phyloP scores from a whole-genome alignment of 805 yeast species.

The Candida yuanshanica region DNA sequence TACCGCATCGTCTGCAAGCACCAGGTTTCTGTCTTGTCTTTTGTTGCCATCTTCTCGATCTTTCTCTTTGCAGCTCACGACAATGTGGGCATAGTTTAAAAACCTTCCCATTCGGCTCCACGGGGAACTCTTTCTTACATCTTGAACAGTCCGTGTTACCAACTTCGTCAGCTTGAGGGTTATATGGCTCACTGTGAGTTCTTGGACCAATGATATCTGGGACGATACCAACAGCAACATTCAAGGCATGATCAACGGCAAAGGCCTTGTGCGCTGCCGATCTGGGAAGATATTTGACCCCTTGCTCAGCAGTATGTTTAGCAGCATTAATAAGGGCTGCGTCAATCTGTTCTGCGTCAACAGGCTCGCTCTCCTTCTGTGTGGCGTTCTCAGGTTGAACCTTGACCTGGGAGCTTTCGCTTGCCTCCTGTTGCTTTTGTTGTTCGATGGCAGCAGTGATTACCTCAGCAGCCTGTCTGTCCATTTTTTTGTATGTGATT shows the following conservation, averaged over 20 bases:
- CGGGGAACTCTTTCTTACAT: constrained; percentile 56
- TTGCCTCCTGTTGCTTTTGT: constrained; percentile 37
- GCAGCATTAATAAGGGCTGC: neutral
- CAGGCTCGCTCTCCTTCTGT: constrained; percentile 69
- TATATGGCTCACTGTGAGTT: constrained; percentile 5
- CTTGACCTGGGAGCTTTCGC: too few species aligned
- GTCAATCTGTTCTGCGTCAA: neutral
- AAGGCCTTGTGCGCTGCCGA: constrained; percentile 10
- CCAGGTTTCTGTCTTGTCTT: constrained; percentile 55
- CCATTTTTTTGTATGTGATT: constrained; percentile 5
- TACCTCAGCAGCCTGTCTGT: constrained; percentile 19
- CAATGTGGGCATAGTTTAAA: constrained; percentile 61
- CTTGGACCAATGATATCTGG: constrained; percentile 20
- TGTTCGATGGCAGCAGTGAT: constrained; percentile 21
- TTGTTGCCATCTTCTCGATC: constrained; percentile 61
- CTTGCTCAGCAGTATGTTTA: neutral
- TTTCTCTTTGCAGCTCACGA: constrained; percentile 54
- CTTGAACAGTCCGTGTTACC: constrained; percentile 37
- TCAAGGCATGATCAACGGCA: constrained; percentile 20
- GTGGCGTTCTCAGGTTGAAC: too few species aligned
- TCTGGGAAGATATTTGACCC: constrained; percentile 3
- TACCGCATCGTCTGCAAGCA: constrained; percentile 62
- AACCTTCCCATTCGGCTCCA: constrained; percentile 28
- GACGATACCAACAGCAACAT: constrained; percentile 21
- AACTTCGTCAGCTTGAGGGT: constrained; percentile 1